Conservation (phyloP, 257 asterid genomes). For the Solanum chmielewskii region DNA sequence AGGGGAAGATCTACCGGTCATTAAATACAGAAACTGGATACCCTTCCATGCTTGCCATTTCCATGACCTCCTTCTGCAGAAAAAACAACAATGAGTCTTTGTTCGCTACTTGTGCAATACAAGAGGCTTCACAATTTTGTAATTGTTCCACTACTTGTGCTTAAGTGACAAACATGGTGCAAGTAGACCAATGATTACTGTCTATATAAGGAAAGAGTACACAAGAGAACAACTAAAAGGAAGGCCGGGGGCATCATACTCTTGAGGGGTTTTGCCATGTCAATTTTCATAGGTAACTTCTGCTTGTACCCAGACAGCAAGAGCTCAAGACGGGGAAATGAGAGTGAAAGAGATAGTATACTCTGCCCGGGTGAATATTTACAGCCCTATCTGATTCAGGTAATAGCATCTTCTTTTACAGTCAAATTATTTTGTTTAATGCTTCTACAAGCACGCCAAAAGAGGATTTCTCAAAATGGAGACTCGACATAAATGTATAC, state of each 20-base stretch:
- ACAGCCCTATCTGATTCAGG: background rate
- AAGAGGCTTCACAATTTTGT: background rate
- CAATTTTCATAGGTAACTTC: background rate
- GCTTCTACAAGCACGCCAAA: background rate
- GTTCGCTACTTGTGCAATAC: background rate
- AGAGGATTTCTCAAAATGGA: background rate
- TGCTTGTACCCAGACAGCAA: background rate
- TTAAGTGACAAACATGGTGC: background rate
- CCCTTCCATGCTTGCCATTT: conserved; percentile 27
- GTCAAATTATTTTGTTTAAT: background rate
- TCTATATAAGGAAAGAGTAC: background rate
- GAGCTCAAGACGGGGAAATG: background rate
- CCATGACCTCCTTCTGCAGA: conserved; percentile 42
- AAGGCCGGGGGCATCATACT: background rate
- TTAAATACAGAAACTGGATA: conserved; percentile 30
- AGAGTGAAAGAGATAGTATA: background rate
- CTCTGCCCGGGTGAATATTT: background rate
- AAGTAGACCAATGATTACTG: background rate
- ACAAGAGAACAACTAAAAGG: background rate
- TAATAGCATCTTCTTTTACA: background rate
- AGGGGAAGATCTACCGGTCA: conserved; percentile 2
- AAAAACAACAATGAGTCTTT: background rate
- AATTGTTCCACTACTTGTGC: background rate
- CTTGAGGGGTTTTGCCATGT: background rate
- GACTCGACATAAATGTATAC: background rate